Base-by-base conservation (phyloP, 176 grass and related monocot genomes). In the Eremochloa ophiuroides region DNA sequence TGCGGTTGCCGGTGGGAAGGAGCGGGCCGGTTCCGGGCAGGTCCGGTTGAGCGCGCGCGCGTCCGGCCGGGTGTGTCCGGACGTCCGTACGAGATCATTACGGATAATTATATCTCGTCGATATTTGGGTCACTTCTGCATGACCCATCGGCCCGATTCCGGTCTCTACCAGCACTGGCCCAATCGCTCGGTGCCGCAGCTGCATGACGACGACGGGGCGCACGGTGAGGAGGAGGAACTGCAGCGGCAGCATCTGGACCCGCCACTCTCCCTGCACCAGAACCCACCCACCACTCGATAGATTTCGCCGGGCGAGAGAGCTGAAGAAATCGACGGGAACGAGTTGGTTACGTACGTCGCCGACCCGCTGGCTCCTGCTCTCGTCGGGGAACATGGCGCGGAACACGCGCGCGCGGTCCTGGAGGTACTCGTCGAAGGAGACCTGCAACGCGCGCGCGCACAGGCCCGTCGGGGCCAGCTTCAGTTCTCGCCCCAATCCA, bases 301-400 rank as follows among this genome's bases (percentile, higher is more conserved):
- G 14, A 12, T 25, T 26, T 60, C 23, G 56, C 42, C 41, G 60
- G 20, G 4, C 28, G 39, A 43, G n/a, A n/a, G n/a, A n/a, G 10
- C 2, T 38, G 34, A 3, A 10, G 41, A 53, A 68, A 53, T 10
- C 12, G 31, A 38, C 46, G 16, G 62, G 28, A 14, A 39, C 3
- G 28, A 23, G 48, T 35, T 55, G 13, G 37, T 47, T 10, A 71
- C 35, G 0, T 74, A 91, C 93, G n/a, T 94, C 93, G 85, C 80
- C 87, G 17, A 94, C 50, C 62, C 82, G 85, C 84, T 89, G 47
- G 84, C 87, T 88, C 29, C 89, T 62, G 80, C 47, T 66, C 78
- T 92, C 83, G 85, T 94, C 93, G 47, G 89, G 93, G 85, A 92
- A 94, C 89, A 92, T 94, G 47, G 93, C 89, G 68, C 82, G 87